Evolutionary conservation across 768 basidiomycete genomes (phyloP).

Genomic region (Mrakia frigida): DNA sequence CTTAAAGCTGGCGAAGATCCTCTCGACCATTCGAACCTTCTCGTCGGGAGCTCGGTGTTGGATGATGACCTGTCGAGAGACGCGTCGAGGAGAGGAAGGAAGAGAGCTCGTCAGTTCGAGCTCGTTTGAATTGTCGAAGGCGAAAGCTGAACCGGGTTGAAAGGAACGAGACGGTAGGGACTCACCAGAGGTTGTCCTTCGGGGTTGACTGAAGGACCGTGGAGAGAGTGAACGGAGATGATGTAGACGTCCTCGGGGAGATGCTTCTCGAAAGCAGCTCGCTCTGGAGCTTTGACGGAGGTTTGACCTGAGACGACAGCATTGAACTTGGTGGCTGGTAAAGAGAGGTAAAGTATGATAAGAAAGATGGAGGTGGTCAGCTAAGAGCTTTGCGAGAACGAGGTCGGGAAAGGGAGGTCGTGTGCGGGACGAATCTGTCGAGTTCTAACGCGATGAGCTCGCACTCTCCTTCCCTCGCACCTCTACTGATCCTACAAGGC

Average conservation of each 20-base stretch:
- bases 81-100: not conserved
- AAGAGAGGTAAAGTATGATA: not conserved
- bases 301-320: constrained; percentile 95
- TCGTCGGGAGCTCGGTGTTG: constrained; percentile 73
- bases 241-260: constrained; percentile 83
- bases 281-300: constrained; percentile 92
- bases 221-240: constrained; percentile 87
- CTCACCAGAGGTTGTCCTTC: constrained; percentile 83
- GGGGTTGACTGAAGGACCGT: constrained; percentile 84
- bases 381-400: not conserved
- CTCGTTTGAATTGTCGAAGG: not conserved
- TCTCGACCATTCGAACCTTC: constrained; percentile 70
- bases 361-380: not conserved
- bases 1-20: constrained; percentile 68
- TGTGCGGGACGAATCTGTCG: too few species aligned
- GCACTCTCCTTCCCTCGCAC: too few species aligned
- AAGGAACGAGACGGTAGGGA: not conserved
- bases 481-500: too few species aligned
- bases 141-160: not conserved
- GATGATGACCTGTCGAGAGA: constrained; percentile 67
- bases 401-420: not conserved
- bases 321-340: constrained; percentile 77
- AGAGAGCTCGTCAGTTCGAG: not conserved
- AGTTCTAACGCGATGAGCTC: too few species aligned
- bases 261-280: constrained; percentile 76